Evolutionary conservation across 805 yeast species (phyloP).

Genomic region (Wickerhamomyces silvicola): DNA sequence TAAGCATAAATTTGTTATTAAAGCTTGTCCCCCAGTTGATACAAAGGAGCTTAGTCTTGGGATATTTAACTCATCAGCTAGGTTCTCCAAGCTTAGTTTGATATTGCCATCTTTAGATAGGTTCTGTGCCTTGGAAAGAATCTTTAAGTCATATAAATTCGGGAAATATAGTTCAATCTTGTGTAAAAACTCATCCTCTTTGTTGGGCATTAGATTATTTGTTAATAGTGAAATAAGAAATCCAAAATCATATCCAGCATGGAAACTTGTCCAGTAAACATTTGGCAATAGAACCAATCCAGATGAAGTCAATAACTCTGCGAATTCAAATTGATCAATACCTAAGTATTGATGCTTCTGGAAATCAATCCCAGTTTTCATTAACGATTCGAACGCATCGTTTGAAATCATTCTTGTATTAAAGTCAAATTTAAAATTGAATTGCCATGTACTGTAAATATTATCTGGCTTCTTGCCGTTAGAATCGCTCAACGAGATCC

Average conservation of each 20-base stretch:
- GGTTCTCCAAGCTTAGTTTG: constrained; percentile 48
- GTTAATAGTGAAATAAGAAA: constrained; percentile 72
- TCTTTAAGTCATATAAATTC: constrained; percentile 74
- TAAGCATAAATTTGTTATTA: constrained; percentile 58
- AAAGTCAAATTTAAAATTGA: constrained; percentile 80
- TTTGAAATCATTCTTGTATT: constrained; percentile 77
- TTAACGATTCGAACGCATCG: constrained; percentile 74
- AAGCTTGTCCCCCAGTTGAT: constrained; percentile 58
- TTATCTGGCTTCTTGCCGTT: constrained; percentile 64
- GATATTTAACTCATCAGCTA: constrained; percentile 66
- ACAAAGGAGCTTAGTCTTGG: constrained; percentile 50
- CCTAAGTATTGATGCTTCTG: constrained; percentile 69
- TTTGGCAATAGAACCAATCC: constrained; percentile 67
- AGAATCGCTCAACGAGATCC: constrained; percentile 65
- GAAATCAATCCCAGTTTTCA: constrained; percentile 80
- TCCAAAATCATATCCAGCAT: constrained; percentile 92
- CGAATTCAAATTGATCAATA: constrained; percentile 71
- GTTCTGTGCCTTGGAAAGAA: constrained; percentile 33
- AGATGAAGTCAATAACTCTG: constrained; percentile 77
- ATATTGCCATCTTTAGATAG: constrained; percentile 9
- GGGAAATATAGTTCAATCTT: constrained; percentile 75
- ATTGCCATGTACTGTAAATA: constrained; percentile 86
- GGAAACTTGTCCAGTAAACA: constrained; percentile 87
- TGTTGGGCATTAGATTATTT: constrained; percentile 71
- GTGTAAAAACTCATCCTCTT: constrained; percentile 69